A percentile compares a stretch with the other conserved stretches of the same genome.
phyloP scores from a whole-genome alignment of 2,329 filamentous ascomycete species.

The Neospermospora avenae region DNA sequence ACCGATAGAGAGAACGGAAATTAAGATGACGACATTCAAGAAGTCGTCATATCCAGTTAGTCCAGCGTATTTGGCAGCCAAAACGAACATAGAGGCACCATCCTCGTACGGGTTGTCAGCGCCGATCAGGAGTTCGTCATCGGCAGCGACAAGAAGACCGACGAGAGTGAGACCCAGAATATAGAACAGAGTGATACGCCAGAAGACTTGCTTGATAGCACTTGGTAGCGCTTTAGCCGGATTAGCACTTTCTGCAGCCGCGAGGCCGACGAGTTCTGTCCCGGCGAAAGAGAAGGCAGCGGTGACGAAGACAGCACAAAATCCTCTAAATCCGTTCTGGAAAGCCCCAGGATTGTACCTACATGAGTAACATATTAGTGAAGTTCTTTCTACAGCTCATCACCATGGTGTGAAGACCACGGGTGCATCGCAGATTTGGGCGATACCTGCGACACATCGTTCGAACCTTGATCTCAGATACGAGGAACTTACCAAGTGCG shows the following conservation, averaged over 20 bases:
- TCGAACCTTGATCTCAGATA: neutral
- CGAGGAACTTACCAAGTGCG: constrained; percentile 2
- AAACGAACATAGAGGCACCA: constrained; percentile 3
- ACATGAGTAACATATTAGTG: neutral
- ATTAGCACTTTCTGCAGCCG: constrained; percentile 71
- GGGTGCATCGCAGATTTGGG: neutral
- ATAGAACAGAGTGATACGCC: constrained; percentile 88
- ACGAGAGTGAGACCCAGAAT: constrained; percentile 66
- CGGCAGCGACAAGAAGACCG: neutral
- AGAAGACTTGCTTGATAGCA: constrained; percentile 89
- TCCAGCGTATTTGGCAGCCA: neutral
- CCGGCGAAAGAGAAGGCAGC: constrained; percentile 73
- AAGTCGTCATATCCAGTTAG: neutral
- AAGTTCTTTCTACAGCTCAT: neutral
- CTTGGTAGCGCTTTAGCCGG: constrained; percentile 76
- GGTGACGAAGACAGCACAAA: constrained; percentile 72
- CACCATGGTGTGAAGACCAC: neutral
- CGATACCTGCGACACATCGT: too few relatives aligned
- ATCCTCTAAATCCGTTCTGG: constrained; percentile 73
- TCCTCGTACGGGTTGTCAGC: neutral
- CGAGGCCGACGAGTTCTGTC: constrained; percentile 72
- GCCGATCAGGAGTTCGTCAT: neutral
- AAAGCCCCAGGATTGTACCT: constrained; percentile 48
- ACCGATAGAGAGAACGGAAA: neutral
- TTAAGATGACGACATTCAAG: neutral